Conservation (phyloP, 108 stramenopile species). For the Fistulifera pelliculosa region DNA sequence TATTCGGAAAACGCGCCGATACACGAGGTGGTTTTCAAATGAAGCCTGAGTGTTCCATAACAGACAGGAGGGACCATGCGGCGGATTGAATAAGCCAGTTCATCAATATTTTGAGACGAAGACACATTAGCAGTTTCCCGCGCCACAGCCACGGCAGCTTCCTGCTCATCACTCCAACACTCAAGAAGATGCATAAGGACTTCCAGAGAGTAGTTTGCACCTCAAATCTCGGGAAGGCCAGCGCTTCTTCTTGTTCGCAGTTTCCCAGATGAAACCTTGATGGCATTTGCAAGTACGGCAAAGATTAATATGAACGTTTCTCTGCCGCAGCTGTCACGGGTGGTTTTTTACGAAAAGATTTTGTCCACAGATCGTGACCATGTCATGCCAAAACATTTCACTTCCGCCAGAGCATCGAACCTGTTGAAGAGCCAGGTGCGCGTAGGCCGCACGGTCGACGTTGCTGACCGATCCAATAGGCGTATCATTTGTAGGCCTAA, state of each 20-base stretch:
- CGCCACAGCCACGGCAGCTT: slow-evolving; percentile 7
- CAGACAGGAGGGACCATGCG: slow-evolving; percentile 75
- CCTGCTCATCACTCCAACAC: slow-evolving; percentile 24
- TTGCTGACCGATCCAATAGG: slow-evolving; percentile 36
- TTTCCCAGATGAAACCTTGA: slow-evolving; percentile 63
- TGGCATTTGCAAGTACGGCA: slow-evolving; percentile 57
- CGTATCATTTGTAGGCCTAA: slow-evolving; percentile 6
- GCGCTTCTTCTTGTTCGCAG: slow-evolving; percentile 35
- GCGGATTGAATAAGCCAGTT: slow-evolving; percentile 72
- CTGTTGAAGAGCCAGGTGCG: slow-evolving; percentile 78
- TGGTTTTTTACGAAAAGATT: slow-evolving; percentile 51
- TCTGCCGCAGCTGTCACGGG: slow-evolving; percentile 17
- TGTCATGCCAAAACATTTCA: slow-evolving; percentile 86
- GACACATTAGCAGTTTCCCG: neutral
- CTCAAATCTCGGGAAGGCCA: slow-evolving; percentile 62
- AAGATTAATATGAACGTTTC: slow-evolving; percentile 51
- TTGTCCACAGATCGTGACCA: slow-evolving; percentile 66
- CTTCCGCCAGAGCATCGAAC: slow-evolving; percentile 77
- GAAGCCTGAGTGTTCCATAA: slow-evolving; percentile 64
- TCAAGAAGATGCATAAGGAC: slow-evolving; percentile 58
- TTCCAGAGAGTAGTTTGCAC: slow-evolving; percentile 74
- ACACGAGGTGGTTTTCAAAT: slow-evolving; percentile 61
- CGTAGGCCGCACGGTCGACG: slow-evolving; percentile 59
- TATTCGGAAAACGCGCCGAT: slow-evolving; percentile 54
- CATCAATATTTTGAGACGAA: slow-evolving; percentile 19